Conservation (phyloP, 2,329 filamentous ascomycete genomes). For the Grosmannia serpens region DNA sequence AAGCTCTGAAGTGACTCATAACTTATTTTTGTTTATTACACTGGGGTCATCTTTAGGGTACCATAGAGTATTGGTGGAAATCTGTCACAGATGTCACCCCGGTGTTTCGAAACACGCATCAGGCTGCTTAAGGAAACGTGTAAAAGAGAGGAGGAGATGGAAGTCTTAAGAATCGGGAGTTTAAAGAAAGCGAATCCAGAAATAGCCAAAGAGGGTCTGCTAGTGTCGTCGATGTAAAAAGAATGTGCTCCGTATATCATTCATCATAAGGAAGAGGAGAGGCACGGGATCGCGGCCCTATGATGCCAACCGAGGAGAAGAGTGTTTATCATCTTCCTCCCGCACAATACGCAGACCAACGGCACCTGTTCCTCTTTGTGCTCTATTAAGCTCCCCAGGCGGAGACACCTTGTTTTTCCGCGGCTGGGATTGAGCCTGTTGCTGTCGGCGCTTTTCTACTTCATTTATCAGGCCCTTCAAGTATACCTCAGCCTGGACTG, state of each 20-base stretch:
- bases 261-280: not conserved
- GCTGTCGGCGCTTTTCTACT: slow-evolving; percentile 47
- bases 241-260: not conserved
- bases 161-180: too few species aligned
- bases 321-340: slow-evolving; percentile 9
- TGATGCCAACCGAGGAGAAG: not conserved
- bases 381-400: slow-evolving; percentile 25
- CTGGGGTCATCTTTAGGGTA: too few species aligned
- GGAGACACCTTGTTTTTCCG: not conserved
- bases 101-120: too few species aligned
- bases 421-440: slow-evolving; percentile 3
- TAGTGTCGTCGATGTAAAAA: not conserved
- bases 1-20: not conserved
- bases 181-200: too few species aligned
- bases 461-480: slow-evolving; percentile 67
- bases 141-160: too few species aligned
- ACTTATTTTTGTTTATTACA: too few species aligned
- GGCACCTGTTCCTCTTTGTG: not conserved
- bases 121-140: too few species aligned
- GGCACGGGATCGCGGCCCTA: not conserved
- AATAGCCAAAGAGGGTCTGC: too few species aligned
- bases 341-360: slow-evolving; percentile 11
- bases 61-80: too few species aligned
- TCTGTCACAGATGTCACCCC: too few species aligned
- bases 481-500: slow-evolving; percentile 74